Conservation (phyloP, 768 basidiomycete genomes). For the Roridomyces roridus region DNA sequence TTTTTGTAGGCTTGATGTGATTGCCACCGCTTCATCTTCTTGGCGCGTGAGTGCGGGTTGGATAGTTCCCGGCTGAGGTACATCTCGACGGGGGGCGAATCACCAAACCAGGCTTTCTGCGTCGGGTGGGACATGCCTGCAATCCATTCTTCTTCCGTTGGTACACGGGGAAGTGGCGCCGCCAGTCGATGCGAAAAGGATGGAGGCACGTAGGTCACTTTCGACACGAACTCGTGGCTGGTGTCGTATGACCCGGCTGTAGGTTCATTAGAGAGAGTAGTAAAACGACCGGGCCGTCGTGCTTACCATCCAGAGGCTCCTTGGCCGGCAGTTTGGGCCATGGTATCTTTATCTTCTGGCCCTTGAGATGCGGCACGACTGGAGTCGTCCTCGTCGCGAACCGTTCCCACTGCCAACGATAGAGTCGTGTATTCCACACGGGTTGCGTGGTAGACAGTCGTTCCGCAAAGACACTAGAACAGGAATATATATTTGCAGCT, state of each 20-base stretch:
- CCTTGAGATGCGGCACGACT: conserved; percentile 49
- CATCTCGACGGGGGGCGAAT: conserved; percentile 67
- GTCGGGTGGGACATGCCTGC: conserved; percentile 62
- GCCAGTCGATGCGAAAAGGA: conserved; percentile 46
- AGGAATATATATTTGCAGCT: not conserved
- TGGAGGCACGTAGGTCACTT: conserved; percentile 76
- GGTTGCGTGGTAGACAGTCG: conserved; percentile 69
- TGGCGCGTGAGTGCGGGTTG: conserved; percentile 83
- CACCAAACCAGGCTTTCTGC: conserved; percentile 47
- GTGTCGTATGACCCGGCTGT: conserved; percentile 76
- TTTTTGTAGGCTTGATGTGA: conserved; percentile 53
- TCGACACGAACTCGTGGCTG: conserved; percentile 58
- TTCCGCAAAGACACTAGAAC: conserved; percentile 80
- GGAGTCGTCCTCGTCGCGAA: conserved; percentile 72
- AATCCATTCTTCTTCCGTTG: conserved; percentile 64
- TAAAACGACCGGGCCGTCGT: not conserved
- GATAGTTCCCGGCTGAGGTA: conserved; percentile 73
- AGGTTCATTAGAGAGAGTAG: not conserved
- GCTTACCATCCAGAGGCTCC: conserved; percentile 45
- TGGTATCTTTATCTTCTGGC: conserved; percentile 57
- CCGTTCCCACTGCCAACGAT: conserved; percentile 75
- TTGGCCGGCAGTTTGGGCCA: conserved; percentile 70
- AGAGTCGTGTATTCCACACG: conserved; percentile 58
- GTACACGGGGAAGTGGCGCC: conserved; percentile 45
- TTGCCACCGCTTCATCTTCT: conserved; percentile 82